phyloP scores from a whole-genome alignment of 495 filamentous ascomycete species.

The Bacidia gigantensis region DNA sequence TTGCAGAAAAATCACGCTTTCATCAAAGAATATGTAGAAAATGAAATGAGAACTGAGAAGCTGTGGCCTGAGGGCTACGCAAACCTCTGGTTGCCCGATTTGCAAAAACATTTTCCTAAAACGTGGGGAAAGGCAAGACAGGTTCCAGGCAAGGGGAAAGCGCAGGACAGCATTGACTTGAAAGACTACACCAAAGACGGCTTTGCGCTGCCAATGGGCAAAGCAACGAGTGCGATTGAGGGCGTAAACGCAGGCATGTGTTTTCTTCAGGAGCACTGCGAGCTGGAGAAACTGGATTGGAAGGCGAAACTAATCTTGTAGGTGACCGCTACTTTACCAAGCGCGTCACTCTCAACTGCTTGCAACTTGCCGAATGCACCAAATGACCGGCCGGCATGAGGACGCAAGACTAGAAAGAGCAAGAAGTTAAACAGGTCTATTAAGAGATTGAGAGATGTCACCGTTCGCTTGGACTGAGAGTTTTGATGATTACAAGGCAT shows the following conservation, averaged over 20 bases:
- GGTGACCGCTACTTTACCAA: too few species aligned
- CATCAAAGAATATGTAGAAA: slow-evolving; percentile 29
- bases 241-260: slow-evolving; percentile 33
- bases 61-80: slow-evolving; percentile 34
- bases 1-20: slow-evolving; percentile 18
- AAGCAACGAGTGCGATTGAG: slow-evolving; percentile 30
- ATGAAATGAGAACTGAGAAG: slow-evolving; percentile 28
- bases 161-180: slow-evolving; percentile 18
- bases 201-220: slow-evolving; percentile 32
- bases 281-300: slow-evolving; percentile 31
- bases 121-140: slow-evolving; percentile 31
- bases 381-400: too few species aligned
- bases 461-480: too few species aligned
- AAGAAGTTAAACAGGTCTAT: too few species aligned
- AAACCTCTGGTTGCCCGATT: slow-evolving; percentile 30
- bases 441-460: too few species aligned
- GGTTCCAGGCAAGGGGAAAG: slow-evolving; percentile 27
- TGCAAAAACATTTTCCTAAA: slow-evolving; percentile 30
- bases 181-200: slow-evolving; percentile 29
- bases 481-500: too few species aligned
- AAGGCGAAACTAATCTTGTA: slow-evolving; percentile 9
- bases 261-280: slow-evolving; percentile 34
- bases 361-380: too few species aligned
- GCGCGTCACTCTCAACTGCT: too few species aligned
- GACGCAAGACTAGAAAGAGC: too few species aligned